A percentile compares a stretch with the other conserved stretches of the same genome.
These are phyloP conservation scores for Neurospora sp. DNA, from an alignment of 2,329 filamentous ascomycete genomes.

Conservation along the genomic window DNA sequence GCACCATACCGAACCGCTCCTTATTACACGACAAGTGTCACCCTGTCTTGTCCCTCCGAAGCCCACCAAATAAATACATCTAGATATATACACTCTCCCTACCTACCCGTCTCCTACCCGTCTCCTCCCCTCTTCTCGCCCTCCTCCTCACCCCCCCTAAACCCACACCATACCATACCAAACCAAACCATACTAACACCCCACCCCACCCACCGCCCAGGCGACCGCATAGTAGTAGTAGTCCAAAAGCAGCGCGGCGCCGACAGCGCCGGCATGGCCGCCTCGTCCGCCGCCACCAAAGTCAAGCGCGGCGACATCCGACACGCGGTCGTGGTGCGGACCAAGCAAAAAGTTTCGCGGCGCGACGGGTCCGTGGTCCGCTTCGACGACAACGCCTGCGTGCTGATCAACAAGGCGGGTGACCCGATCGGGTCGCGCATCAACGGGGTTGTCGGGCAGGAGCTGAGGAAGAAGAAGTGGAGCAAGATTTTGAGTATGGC, in stretches of 20 bases:
- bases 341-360: constrained; percentile 75
- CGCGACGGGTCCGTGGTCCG: constrained; percentile 81
- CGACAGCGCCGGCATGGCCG: constrained; percentile 60
- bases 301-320: constrained; percentile 94
- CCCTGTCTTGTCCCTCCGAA: no score
- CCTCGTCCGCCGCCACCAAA: constrained; percentile 71
- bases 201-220: constrained; percentile 32
- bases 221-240: constrained; percentile 93
- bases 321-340: constrained; percentile 91
- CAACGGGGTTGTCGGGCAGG: constrained; percentile 82
- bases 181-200: no score
- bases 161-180: no score
- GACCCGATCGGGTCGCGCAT: constrained; percentile 90
- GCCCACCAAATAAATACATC: no score
- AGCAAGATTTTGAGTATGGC: constrained; percentile 96
- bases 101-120: no score
- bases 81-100: no score
- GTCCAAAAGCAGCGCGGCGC: constrained; percentile 91
- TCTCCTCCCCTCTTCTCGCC: no score
- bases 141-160: no score
- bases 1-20: no score
- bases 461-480: constrained; percentile 89
- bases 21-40: no score
- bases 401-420: constrained; percentile 91
- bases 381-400: constrained; percentile 97